These are phyloP conservation scores for Ustulina deusta DNA, from an alignment of 2,329 filamentous ascomycete species.

Conservation along the genomic window DNA sequence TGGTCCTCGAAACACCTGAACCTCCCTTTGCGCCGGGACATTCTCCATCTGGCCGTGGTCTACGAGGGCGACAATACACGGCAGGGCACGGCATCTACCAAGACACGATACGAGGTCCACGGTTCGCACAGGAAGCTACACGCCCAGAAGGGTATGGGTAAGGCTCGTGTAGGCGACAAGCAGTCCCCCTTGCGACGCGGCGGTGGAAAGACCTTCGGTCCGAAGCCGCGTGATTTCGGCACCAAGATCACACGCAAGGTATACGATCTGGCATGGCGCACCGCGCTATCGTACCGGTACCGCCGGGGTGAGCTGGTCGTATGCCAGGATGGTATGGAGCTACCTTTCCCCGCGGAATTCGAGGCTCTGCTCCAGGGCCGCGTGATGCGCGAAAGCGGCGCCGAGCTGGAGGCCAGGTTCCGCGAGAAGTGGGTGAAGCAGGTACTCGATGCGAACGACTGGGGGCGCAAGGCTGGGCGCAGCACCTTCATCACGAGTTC, in stretches of 20 bases:
- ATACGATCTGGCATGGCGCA: slow-evolving; percentile 96
- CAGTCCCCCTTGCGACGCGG: slow-evolving; percentile 86
- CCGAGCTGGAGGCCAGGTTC: slow-evolving; percentile 67
- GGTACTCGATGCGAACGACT: slow-evolving; percentile 77
- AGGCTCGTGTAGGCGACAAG: slow-evolving; percentile 81
- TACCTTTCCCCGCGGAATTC: slow-evolving; percentile 67
- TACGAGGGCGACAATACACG: slow-evolving; percentile 92
- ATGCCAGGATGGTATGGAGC: slow-evolving; percentile 80
- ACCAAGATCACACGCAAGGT: slow-evolving; percentile 87
- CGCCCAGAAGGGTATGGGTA: slow-evolving; percentile 87
- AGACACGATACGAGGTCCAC: slow-evolving; percentile 84
- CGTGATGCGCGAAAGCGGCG: slow-evolving; percentile 53
- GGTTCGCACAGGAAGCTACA: slow-evolving; percentile 86
- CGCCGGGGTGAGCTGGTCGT: slow-evolving; percentile 87
- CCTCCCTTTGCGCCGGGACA: slow-evolving; percentile 88
- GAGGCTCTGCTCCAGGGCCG: slow-evolving; percentile 53
- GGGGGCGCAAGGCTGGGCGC: slow-evolving; percentile 74
- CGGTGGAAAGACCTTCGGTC: slow-evolving; percentile 91
- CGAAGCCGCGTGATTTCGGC: slow-evolving; percentile 89
- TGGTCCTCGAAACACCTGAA: slow-evolving; percentile 87
- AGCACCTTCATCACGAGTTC: slow-evolving; percentile 80
- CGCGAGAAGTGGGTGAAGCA: slow-evolving; percentile 72
- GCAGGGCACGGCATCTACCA: slow-evolving; percentile 85
- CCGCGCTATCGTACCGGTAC: slow-evolving; percentile 92
- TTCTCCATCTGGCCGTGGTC: slow-evolving; percentile 90